These are phyloP conservation scores for Eucalyptus viminalis DNA, from an alignment of 345 rosid genomes.

Conservation along the genomic window DNA sequence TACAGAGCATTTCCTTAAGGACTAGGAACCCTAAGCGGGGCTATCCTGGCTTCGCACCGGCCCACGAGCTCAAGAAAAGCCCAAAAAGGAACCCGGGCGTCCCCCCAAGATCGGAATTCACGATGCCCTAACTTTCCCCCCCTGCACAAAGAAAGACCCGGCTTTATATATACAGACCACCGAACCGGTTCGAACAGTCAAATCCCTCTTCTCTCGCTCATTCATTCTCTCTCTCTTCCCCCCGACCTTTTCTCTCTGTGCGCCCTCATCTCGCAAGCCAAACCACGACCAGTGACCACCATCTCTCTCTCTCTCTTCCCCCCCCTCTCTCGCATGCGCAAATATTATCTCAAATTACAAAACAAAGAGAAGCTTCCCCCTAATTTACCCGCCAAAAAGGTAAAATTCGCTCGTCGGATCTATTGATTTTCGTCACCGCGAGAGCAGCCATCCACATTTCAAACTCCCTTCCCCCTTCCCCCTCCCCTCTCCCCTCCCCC, in stretches of 20 bases:
- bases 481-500: neutral
- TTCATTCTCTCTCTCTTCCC: neutral
- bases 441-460: neutral
- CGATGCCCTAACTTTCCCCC: neutral
- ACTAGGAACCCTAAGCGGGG: neutral
- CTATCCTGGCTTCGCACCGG: neutral
- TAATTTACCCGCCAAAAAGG: constrained; percentile 36
- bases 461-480: neutral
- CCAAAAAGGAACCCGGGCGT: neutral
- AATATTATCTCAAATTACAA: neutral
- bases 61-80: neutral
- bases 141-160: neutral
- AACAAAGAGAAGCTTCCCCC: neutral
- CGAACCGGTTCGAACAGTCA: neutral
- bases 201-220: neutral
- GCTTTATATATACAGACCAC: neutral
- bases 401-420: neutral
- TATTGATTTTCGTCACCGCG: neutral
- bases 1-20: neutral
- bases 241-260: neutral
- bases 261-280: neutral
- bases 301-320: neutral
- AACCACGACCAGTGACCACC: neutral
- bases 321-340: neutral
- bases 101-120: neutral